A percentile compares a stretch with the other conserved stretches of the same genome.
Conservation (phyloP, 768 basidiomycete species). For the Psilocybe sp. region DNA sequence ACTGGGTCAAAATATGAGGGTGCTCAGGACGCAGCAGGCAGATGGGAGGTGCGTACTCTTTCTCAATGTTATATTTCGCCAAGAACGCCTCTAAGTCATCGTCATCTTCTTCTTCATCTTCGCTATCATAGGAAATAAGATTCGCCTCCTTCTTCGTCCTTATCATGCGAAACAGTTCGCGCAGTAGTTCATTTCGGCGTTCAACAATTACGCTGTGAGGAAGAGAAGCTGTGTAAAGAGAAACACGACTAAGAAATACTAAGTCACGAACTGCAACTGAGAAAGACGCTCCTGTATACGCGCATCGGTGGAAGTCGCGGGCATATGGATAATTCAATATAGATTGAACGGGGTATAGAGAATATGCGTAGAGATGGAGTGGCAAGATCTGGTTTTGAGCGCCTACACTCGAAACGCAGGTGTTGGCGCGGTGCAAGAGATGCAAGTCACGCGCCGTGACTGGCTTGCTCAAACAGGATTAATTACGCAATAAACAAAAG, state of each 20-base stretch:
- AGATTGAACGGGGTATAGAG: no score
- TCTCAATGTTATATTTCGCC: constrained; percentile 51
- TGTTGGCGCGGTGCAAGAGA: no score
- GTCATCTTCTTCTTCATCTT: constrained; percentile 41
- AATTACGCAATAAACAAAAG: no score
- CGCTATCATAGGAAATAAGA: constrained; percentile 32
- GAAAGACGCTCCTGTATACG: constrained; percentile 37
- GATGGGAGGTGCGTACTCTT: constrained; percentile 37
- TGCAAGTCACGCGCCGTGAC: no score
- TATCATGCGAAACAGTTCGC: constrained; percentile 69
- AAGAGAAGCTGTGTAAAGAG: constrained; percentile 1
- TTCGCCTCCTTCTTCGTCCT: constrained; percentile 48
- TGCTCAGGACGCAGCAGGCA: background rate
- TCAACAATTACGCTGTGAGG: constrained; percentile 53
- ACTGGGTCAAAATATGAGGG: constrained; percentile 16
- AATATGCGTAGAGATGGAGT: no score
- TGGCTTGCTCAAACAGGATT: no score
- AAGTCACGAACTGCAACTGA: constrained; percentile 36
- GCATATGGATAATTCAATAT: constrained; percentile 3
- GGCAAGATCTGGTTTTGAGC: no score
- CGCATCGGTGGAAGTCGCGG: constrained; percentile 11
- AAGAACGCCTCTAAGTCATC: constrained; percentile 50
- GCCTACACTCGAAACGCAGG: no score
- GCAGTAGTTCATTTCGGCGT: constrained; percentile 68
- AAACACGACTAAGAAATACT: constrained; percentile 1